A percentile compares a stretch with the other conserved stretches of the same genome.
phyloP scores from a whole-genome alignment of 441 rosid species.

The Corymbia calophylla region DNA sequence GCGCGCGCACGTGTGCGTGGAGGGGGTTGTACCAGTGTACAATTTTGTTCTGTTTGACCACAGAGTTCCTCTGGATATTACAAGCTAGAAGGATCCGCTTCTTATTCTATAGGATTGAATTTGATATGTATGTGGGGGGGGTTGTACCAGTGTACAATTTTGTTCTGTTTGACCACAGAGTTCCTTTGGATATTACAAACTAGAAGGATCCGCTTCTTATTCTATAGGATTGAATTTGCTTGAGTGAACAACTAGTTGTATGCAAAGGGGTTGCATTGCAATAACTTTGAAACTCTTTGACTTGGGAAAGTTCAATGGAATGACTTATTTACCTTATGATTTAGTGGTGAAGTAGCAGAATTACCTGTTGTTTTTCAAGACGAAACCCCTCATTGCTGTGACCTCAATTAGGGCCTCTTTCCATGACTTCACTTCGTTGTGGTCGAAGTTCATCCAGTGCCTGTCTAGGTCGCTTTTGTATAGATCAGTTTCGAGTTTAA shows the following conservation, averaged over 20 bases:
- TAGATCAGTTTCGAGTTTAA: background rate
- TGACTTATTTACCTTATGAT: background rate
- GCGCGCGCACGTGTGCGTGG: no score
- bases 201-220: background rate
- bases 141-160: background rate
- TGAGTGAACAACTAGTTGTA: background rate
- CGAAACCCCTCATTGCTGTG: background rate
- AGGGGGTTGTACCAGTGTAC: no score
- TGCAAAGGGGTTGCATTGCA: background rate
- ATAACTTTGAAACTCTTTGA: background rate
- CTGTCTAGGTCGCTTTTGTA: background rate
- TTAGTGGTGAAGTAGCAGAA: background rate
- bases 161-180: background rate
- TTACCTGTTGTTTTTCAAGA: background rate
- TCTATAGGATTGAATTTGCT: background rate
- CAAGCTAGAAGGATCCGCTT: no score
- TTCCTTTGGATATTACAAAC: background rate
- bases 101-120: no score
- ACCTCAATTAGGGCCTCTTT: background rate
- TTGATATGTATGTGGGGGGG: no score
- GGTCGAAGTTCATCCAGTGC: background rate
- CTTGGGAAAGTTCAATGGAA: background rate
- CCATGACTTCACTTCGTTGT: background rate
- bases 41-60: no score
- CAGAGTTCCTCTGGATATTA: no score